phyloP scores from a whole-genome alignment of 2,329 filamentous ascomycete species.

The Fusarium nodosum region DNA sequence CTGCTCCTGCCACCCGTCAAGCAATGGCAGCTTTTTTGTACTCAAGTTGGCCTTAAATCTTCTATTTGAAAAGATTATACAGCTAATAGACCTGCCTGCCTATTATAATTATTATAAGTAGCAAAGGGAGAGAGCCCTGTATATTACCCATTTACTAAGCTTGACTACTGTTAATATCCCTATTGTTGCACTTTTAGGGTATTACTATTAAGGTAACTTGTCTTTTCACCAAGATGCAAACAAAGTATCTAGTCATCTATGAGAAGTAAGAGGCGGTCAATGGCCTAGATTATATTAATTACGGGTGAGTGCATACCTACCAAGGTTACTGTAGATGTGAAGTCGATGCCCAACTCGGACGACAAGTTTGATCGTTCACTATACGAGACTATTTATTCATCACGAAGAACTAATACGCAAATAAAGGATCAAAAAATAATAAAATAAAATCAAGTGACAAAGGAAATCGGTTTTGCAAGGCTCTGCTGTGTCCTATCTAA shows the following conservation, averaged over 20 bases:
- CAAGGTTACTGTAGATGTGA: too few species aligned
- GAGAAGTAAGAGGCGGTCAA: too few species aligned
- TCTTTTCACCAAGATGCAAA: too few species aligned
- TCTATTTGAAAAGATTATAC: too few species aligned
- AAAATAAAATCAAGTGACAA: constrained; percentile 4
- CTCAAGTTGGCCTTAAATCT: too few species aligned
- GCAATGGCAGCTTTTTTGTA: neutral
- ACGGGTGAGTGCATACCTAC: neutral
- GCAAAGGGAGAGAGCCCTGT: too few species aligned
- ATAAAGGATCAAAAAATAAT: neutral
- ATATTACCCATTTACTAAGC: too few species aligned
- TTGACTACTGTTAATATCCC: too few species aligned
- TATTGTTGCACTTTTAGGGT: too few species aligned
- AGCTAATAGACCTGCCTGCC: neutral
- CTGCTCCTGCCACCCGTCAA: neutral
- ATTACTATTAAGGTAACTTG: too few species aligned
- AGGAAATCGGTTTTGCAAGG: constrained; percentile 11
- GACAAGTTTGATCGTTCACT: neutral
- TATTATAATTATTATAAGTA: too few species aligned
- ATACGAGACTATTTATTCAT: neutral
- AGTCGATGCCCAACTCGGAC: neutral
- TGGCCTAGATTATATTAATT: neutral
- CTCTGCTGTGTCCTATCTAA: constrained; percentile 3
- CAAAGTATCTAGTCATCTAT: too few species aligned
- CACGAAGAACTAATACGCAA: neutral